These are phyloP conservation scores for Hymenoscyphus occultus DNA, from an alignment of 2,329 filamentous ascomycete species.

Conservation along the genomic window DNA sequence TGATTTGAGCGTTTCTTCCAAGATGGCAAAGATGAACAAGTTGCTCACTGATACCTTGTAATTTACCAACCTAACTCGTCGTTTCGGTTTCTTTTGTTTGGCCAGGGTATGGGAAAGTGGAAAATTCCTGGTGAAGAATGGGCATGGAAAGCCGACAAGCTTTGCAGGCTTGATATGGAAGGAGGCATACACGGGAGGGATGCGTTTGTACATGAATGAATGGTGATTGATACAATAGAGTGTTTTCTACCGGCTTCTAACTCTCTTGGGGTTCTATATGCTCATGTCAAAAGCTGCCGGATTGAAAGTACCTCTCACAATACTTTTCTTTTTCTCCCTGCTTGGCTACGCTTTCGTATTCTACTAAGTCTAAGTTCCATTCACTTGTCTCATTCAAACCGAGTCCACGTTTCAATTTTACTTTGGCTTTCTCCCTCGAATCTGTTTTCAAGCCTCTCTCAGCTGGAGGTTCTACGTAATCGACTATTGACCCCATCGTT, in stretches of 20 bases:
- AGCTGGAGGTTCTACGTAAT: too few species aligned
- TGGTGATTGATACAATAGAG: constrained; percentile 17
- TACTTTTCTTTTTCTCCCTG: too few species aligned
- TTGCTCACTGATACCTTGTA: constrained; percentile 95
- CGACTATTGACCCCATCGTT: too few species aligned
- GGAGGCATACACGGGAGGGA: not conserved
- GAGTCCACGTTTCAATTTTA: too few species aligned
- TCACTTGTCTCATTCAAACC: too few species aligned
- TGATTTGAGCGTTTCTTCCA: constrained; percentile 90
- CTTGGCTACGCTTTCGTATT: too few species aligned
- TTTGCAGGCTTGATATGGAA: not conserved
- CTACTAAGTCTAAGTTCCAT: too few species aligned
- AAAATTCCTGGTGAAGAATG: constrained; percentile 5
- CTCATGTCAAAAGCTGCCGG: not conserved
- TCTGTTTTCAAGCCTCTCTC: too few species aligned
- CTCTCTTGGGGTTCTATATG: not conserved
- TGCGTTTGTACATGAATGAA: constrained; percentile 16
- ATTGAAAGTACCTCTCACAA: too few species aligned
- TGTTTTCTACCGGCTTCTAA: constrained; percentile 2
- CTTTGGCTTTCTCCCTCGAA: too few species aligned
- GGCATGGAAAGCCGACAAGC: not conserved
- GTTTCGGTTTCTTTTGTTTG: constrained; percentile 29
- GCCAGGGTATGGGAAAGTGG: constrained; percentile 32
- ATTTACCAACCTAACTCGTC: constrained; percentile 42
- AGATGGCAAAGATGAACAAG: constrained; percentile 99